Base-by-base conservation (phyloP, 257 asterid genomes). In the Oldenlandia corymbosa region DNA sequence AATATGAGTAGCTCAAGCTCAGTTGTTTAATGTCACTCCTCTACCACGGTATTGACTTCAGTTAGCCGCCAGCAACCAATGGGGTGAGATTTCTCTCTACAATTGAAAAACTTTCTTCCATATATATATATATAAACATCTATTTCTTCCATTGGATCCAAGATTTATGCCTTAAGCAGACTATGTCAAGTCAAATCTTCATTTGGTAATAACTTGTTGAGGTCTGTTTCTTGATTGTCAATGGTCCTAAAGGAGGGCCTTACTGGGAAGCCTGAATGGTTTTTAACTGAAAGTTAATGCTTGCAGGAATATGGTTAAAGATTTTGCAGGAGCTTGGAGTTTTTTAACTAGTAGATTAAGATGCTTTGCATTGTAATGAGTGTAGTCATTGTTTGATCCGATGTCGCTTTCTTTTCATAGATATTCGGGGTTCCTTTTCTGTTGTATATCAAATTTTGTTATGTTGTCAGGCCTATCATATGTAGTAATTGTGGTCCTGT, bases 81-180 rank as follows among this genome's bases (percentile, higher is more conserved):
- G 21, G 67, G 62, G 4, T 68, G 67, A 60, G 66, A 50, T 50
- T 49, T 12, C 49, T 56, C 27, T 10, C 14, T 9, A 30, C 46
- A 20, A 20, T 58, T 27, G 16, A 6, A 5, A 17, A 1, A 16
- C 46, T 57, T 34, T 18, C 14, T 10, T 10, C 62, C 21, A n/a
- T n/a, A n/a, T n/a, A n/a, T n/a, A n/a, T n/a, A n/a, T n/a, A n/a
- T n/a, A n/a, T n/a, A n/a, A n/a, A n/a, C n/a, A n/a, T n/a, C n/a
- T n/a, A n/a, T n/a, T n/a, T n/a, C 48, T 7, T 43, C 48, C 48
- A 4, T n/a, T 14, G 12, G 12, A 43, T 20, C 50, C 18, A 45
- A 16, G n/a, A 14, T 45, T 45, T 45, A 20, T 54, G 9, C 4
- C 60, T 26, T 24, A 0, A 13, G n/a, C n/a, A 30, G 12, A 30